These are phyloP conservation scores for Yarrowia sp. DNA, from an alignment of 805 yeast species.

Conservation along the genomic window DNA sequence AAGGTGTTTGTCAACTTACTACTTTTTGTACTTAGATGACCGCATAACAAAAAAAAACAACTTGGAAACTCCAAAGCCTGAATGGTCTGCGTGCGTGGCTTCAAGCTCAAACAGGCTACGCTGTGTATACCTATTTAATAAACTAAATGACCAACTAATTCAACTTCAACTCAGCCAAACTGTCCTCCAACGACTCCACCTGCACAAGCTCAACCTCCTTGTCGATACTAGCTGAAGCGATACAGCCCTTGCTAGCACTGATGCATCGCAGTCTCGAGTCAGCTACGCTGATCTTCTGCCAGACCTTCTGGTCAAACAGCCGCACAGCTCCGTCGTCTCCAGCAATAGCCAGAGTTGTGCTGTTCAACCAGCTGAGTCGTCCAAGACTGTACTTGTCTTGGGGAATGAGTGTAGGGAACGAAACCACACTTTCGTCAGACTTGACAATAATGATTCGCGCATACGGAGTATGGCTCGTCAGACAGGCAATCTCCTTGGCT, in stretches of 20 bases:
- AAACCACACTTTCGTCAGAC: neutral
- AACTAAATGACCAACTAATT: no score
- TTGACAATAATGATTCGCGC: constrained; percentile 6
- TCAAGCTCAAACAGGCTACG: no score
- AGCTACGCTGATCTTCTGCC: neutral
- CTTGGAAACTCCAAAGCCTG: no score
- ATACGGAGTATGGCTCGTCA: constrained; percentile 7
- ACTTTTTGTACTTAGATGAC: no score
- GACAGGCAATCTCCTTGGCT: neutral
- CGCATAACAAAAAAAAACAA: no score
- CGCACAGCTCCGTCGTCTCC: constrained; percentile 20
- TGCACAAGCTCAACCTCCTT: neutral
- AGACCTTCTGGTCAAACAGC: neutral
- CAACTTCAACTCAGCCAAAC: neutral
- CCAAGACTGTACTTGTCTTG: constrained; percentile 21
- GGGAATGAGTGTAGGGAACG: constrained; percentile 11
- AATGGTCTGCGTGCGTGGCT: no score
- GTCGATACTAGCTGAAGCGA: neutral
- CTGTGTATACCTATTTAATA: no score
- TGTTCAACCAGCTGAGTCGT: neutral
- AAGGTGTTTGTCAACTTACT: no score
- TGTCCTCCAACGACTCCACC: neutral
- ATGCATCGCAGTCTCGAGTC: neutral
- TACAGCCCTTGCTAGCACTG: neutral
- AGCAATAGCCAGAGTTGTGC: neutral